phyloP scores from a whole-genome alignment of 257 asterid genomes.

The Solanum dulcamara region DNA sequence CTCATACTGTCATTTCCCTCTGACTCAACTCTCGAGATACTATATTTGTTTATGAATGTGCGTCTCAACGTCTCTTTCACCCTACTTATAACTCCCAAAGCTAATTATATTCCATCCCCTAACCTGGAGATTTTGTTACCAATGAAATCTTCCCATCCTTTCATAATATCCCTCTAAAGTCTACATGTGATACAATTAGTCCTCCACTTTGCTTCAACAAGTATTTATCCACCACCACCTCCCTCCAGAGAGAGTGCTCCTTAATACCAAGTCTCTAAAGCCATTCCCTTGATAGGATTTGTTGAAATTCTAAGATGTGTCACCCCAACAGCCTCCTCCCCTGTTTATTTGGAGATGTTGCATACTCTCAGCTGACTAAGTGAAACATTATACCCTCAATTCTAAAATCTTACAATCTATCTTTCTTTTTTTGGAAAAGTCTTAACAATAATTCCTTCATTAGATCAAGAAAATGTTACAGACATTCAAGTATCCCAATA shows the following conservation, averaged over 20 bases:
- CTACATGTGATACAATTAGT: neutral
- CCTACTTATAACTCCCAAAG: neutral
- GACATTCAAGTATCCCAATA: neutral
- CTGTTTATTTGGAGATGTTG: neutral
- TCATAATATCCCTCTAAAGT: neutral
- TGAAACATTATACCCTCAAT: neutral
- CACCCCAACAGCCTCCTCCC: neutral
- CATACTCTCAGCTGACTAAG: neutral
- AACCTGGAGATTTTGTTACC: neutral
- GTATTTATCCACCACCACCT: neutral
- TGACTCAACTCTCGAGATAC: neutral
- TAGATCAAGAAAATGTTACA: neutral
- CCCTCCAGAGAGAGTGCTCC: neutral
- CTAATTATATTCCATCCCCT: neutral
- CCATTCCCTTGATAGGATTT: neutral
- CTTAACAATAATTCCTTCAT: neutral
- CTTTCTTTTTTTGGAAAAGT: neutral
- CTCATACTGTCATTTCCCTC: neutral
- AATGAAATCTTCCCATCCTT: neutral
- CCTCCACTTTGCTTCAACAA: neutral
- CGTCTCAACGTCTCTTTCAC: neutral
- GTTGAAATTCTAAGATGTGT: neutral
- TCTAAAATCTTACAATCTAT: neutral
- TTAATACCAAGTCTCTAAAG: neutral
- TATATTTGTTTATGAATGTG: neutral